Evolutionary conservation across 2,329 filamentous ascomycete species (phyloP).

Genomic region (Curvularia sp.): DNA sequence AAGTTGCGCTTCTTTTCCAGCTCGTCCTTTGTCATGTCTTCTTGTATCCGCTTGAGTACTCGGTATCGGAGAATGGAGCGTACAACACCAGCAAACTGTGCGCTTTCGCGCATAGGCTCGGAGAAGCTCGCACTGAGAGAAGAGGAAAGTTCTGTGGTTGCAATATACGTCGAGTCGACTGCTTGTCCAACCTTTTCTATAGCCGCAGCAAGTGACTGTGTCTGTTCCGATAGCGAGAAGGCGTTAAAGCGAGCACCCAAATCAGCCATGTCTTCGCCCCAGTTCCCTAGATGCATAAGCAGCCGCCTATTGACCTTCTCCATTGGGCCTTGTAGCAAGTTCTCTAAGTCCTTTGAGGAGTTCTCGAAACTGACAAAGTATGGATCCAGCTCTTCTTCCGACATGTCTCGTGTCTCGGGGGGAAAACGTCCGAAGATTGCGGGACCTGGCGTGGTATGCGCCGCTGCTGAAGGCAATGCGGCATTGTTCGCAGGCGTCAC

Average conservation of each 20-base stretch:
- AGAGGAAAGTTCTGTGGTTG: constrained; percentile 87
- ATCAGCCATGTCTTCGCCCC: constrained; percentile 89
- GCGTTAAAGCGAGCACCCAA: constrained; percentile 96
- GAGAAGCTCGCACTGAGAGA: constrained; percentile 93
- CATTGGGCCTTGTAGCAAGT: constrained; percentile 87
- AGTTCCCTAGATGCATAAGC: constrained; percentile 79
- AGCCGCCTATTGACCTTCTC: constrained; percentile 95
- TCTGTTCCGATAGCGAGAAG: constrained; percentile 93
- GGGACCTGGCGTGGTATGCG: constrained; percentile 63
- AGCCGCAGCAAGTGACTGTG: constrained; percentile 83
- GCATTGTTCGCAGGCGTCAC: constrained; percentile 61
- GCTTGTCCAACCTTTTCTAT: constrained; percentile 96
- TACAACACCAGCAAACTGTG: constrained; percentile 95
- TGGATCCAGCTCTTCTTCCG: constrained; percentile 89
- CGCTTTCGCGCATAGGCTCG: constrained; percentile 96
- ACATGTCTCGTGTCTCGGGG: constrained; percentile 74
- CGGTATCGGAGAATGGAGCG: constrained; percentile 86
- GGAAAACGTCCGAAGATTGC: constrained; percentile 83
- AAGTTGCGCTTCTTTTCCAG: constrained; percentile 83
- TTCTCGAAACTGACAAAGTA: constrained; percentile 95
- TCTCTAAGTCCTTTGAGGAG: constrained; percentile 89
- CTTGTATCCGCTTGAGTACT: constrained; percentile 91
- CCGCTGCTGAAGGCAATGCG: constrained; percentile 60
- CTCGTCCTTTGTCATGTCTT: constrained; percentile 96
- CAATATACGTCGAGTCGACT: constrained; percentile 93